phyloP scores from a whole-genome alignment of 2,329 filamentous ascomycete genomes.

The Colletotrichum costaricense region DNA sequence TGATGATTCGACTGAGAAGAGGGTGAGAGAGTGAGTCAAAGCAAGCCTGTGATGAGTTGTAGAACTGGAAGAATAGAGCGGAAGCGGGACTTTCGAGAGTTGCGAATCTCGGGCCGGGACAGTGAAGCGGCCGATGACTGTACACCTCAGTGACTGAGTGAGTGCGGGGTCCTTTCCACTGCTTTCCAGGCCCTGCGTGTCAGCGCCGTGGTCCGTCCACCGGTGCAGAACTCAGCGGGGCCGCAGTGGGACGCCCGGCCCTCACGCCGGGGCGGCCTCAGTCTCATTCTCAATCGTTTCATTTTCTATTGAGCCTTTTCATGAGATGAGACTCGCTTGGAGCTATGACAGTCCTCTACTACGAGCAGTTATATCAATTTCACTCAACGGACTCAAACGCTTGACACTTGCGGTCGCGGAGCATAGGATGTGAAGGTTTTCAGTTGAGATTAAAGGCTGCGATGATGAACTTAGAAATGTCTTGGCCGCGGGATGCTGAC shows the following conservation, averaged over 20 bases:
- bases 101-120: not conserved
- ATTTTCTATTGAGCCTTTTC: too few relatives aligned
- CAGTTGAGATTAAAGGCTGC: not conserved
- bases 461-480: not conserved
- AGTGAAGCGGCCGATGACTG: not conserved
- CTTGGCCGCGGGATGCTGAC: too few relatives aligned
- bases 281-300: too few relatives aligned
- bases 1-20: not conserved
- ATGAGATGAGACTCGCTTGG: too few relatives aligned
- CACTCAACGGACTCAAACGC: not conserved
- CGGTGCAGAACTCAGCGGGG: not conserved
- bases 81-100: not conserved
- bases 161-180: slow-evolving; percentile 5
- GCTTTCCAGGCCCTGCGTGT: not conserved
- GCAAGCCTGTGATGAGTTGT: not conserved
- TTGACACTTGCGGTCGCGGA: not conserved
- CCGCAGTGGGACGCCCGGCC: not conserved
- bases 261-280: not conserved
- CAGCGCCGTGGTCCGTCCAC: not conserved
- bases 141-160: not conserved
- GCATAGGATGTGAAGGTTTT: not conserved
- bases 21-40: not conserved
- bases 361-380: too few relatives aligned
- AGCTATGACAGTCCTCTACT: too few relatives aligned
- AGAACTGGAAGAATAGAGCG: not conserved